A percentile compares a stretch with the other conserved stretches of the same genome.
phyloP scores from a whole-genome alignment of 106 monocot species.

The Vanilla planifolia region DNA sequence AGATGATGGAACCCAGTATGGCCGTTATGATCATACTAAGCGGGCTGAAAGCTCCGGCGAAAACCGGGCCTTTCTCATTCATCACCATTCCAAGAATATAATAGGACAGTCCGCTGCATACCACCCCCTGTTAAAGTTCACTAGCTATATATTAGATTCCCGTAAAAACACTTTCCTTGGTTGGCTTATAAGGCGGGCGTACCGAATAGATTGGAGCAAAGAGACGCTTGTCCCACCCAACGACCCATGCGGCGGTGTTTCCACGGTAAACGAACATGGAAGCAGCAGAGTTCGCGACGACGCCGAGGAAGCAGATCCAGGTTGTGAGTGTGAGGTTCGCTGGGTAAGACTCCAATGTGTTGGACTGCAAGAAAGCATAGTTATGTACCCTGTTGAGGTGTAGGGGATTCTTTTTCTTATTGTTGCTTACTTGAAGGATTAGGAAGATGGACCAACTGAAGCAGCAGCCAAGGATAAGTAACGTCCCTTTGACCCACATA shows the following conservation, averaged over 20 bases:
- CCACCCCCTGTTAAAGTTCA: constrained; percentile 3
- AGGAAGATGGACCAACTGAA: constrained; percentile 61
- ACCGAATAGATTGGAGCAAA: constrained; percentile 17
- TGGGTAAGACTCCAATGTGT: constrained; percentile 9
- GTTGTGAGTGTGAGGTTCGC: constrained; percentile 11
- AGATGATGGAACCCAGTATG: neutral
- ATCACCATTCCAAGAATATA: constrained; percentile 3
- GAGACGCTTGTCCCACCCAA: constrained; percentile 15
- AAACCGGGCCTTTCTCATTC: constrained; percentile 5
- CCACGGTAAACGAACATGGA: constrained; percentile 9
- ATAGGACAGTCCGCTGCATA: constrained; percentile 2
- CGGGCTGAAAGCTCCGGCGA: constrained; percentile 5
- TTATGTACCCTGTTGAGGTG: neutral
- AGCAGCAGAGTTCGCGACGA: constrained; percentile 2
- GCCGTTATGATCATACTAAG: constrained; percentile 3
- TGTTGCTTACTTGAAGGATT: constrained; percentile 38
- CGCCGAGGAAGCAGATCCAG: constrained; percentile 16
- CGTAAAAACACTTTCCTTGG: too few species aligned
- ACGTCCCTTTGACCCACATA: constrained; percentile 47
- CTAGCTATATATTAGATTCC: neutral
- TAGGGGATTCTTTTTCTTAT: neutral
- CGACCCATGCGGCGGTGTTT: neutral
- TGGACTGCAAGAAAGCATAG: constrained; percentile 9
- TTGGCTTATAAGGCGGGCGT: neutral
- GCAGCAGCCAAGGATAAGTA: constrained; percentile 38